phyloP scores from a whole-genome alignment of 169 alveolate species.

The Eimeria tenella region DNA sequence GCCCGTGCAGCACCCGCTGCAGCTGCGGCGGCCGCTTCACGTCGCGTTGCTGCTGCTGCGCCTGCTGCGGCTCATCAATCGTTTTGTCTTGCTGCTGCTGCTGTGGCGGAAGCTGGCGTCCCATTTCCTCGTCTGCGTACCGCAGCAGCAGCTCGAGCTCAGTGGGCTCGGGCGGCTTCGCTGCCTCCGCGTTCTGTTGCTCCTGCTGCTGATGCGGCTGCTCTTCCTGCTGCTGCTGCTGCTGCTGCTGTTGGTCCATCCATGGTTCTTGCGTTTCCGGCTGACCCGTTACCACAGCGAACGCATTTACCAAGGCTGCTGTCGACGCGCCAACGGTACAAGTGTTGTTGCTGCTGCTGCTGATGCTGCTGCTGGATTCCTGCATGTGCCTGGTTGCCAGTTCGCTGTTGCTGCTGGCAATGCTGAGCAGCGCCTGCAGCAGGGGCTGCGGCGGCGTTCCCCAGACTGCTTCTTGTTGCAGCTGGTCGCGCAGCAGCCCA shows the following conservation, averaged over 20 bases:
- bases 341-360: slow-evolving; percentile 13
- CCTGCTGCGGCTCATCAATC: not conserved
- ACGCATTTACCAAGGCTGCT: not conserved
- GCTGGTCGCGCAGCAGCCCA: slow-evolving; percentile 30
- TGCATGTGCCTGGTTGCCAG: not conserved
- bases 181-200: not conserved
- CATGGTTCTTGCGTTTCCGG: not conserved
- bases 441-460: not conserved
- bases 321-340: not conserved
- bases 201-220: slow-evolving; percentile 22
- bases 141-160: slow-evolving; percentile 35
- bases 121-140: slow-evolving; percentile 5
- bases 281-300: not conserved
- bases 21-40: slow-evolving; percentile 14
- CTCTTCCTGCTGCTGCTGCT: slow-evolving; percentile 29
- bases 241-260: slow-evolving; percentile 35
- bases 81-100: slow-evolving; percentile 35
- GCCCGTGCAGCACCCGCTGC: slow-evolving; percentile 43
- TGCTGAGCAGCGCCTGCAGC: slow-evolving; percentile 13
- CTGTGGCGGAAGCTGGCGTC: not conserved
- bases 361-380: not conserved
- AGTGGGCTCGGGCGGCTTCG: not conserved
- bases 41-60: slow-evolving; percentile 1
- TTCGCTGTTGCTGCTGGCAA: slow-evolving; percentile 13
- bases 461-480: not conserved